Conservation (phyloP, 768 basidiomycete species). For the Symmetrospora coprosmae region DNA sequence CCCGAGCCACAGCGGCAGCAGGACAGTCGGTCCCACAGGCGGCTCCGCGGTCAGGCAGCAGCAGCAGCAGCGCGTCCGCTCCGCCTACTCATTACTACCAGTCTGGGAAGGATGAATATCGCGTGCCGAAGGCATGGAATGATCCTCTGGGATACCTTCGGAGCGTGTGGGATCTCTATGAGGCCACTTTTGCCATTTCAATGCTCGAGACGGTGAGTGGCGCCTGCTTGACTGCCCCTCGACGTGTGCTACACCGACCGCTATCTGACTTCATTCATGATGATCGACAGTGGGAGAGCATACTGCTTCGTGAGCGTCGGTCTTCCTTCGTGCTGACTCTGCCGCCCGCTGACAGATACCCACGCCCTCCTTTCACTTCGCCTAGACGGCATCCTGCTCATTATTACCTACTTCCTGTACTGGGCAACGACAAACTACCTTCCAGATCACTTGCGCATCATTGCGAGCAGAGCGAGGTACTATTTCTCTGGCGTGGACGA, state of each 20-base stretch:
- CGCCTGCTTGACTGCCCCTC: neutral
- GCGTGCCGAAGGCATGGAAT: too few relatives aligned
- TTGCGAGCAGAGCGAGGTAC: slow-evolving; percentile 7
- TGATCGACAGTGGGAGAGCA: slow-evolving; percentile 5
- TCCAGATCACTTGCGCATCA: slow-evolving; percentile 13
- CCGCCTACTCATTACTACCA: too few relatives aligned
- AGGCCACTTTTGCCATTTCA: slow-evolving; percentile 18
- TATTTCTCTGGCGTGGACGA: slow-evolving; percentile 8
- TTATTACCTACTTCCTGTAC: slow-evolving; percentile 1
- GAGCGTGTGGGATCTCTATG: slow-evolving; percentile 5
- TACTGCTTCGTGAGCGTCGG: neutral
- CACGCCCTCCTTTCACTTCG: neutral
- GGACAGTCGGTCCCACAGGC: too few relatives aligned
- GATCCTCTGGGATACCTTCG: neutral
- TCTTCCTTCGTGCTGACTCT: neutral
- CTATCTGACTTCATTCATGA: neutral
- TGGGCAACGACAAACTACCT: slow-evolving; percentile 13
- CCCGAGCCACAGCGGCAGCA: too few relatives aligned
- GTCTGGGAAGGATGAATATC: too few relatives aligned
- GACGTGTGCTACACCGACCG: neutral
- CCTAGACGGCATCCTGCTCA: slow-evolving; percentile 10
- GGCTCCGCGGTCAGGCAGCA: too few relatives aligned
- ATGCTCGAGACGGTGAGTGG: slow-evolving; percentile 19
- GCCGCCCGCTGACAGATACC: neutral
- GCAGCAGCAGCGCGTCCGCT: too few relatives aligned